phyloP scores from a whole-genome alignment of 352 stramenopile genomes.

The Phytophthora quininea region DNA sequence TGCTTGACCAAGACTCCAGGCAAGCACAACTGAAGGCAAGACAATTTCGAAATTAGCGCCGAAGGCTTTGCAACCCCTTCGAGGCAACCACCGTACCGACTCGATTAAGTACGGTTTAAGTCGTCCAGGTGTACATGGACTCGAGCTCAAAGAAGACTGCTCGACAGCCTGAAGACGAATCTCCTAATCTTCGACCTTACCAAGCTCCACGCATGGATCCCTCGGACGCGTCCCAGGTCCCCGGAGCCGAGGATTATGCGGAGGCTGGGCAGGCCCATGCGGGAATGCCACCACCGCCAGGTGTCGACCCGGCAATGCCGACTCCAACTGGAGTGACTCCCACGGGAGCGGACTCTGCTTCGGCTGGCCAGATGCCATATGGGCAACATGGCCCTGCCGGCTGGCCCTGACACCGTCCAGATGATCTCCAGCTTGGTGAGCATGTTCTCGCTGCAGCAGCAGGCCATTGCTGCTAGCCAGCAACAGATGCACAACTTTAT shows the following conservation, averaged over 20 bases:
- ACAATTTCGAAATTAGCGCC: slow-evolving; percentile 16
- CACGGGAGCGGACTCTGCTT: too few species aligned
- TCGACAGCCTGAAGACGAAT: slow-evolving; percentile 11
- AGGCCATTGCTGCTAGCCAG: slow-evolving; percentile 7
- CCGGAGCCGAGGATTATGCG: not conserved
- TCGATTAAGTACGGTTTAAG: slow-evolving; percentile 13
- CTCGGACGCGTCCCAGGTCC: too few species aligned
- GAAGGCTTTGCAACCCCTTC: slow-evolving; percentile 12
- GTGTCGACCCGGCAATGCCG: not conserved
- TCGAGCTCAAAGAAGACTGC: slow-evolving; percentile 2
- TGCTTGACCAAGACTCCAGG: not conserved
- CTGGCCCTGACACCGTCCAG: not conserved
- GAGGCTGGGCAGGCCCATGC: not conserved
- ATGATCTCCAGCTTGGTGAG: not conserved
- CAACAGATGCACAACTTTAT: slow-evolving; percentile 11
- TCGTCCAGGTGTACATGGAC: not conserved
- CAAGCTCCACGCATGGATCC: not conserved
- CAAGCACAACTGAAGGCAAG: slow-evolving; percentile 7
- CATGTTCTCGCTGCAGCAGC: slow-evolving; percentile 5
- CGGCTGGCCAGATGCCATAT: not conserved
- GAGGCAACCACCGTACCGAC: slow-evolving; percentile 2
- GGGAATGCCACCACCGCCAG: not conserved
- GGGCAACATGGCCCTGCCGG: not conserved
- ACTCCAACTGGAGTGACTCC: too few species aligned
- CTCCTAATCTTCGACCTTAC: slow-evolving; percentile 4